Conservation (phyloP, 148 eudicot species). For the Bassia scoparia region DNA sequence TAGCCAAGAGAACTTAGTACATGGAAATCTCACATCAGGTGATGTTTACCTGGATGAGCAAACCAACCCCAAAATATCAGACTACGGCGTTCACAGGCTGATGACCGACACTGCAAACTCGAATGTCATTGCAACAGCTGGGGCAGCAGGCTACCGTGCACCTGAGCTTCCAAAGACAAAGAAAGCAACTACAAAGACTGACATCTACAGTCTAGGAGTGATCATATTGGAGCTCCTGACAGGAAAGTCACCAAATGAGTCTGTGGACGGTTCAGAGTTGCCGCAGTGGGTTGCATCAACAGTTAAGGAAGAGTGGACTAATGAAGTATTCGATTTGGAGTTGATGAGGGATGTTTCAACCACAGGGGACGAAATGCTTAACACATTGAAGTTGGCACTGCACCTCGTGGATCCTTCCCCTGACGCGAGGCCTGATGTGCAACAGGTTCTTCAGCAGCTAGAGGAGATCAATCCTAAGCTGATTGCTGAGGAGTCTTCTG, state of each 20-base stretch:
- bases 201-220: conserved; percentile 85
- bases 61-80: conserved; percentile 56
- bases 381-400: conserved; percentile 72
- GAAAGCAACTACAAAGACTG: conserved; percentile 62
- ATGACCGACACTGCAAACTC: conserved; percentile 74
- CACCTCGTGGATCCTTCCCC: conserved; percentile 81
- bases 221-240: conserved; percentile 74
- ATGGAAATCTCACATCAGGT: conserved; percentile 77
- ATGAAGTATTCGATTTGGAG: conserved; percentile 77
- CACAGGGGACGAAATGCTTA: conserved; percentile 72
- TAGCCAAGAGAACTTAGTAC: conserved; percentile 49
- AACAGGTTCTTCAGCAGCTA: conserved; percentile 61
- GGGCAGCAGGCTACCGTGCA: conserved; percentile 73
- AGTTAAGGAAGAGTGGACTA: conserved; percentile 86
- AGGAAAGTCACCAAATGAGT: conserved; percentile 71
- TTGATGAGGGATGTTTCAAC: conserved; percentile 68
- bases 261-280: conserved; percentile 61
- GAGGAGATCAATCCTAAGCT: conserved; percentile 53
- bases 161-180: conserved; percentile 79
- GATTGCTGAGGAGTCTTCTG: conserved; percentile 22
- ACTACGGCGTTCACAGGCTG: conserved; percentile 71
- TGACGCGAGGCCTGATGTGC: conserved; percentile 64
- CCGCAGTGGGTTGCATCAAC: conserved; percentile 95
- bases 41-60: conserved; percentile 65
- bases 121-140: conserved; percentile 64